Conservation (phyloP, 495 filamentous ascomycete genomes). For the Cudoniella acicularis region DNA sequence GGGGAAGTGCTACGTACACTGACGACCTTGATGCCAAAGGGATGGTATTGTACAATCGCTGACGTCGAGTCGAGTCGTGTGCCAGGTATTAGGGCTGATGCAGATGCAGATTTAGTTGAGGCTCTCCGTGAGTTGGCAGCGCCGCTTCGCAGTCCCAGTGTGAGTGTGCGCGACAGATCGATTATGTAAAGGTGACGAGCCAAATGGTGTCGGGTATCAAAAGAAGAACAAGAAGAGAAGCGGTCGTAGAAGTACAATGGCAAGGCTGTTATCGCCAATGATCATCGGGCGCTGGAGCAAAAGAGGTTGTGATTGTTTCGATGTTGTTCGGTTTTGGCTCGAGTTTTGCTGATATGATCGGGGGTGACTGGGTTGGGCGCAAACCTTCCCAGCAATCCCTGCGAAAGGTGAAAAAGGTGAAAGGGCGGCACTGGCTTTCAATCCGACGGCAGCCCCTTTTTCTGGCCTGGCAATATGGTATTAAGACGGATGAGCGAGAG, state of each 20-base stretch:
- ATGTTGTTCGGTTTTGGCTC: constrained; percentile 4
- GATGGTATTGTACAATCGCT: constrained; percentile 16
- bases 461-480: constrained; percentile 1
- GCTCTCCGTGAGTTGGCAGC: constrained; percentile 16
- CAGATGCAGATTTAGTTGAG: constrained; percentile 9
- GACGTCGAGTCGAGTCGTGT: constrained; percentile 7
- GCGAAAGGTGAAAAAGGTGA: not conserved
- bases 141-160: constrained; percentile 5
- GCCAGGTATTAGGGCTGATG: not conserved
- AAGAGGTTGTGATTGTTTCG: constrained; percentile 1
- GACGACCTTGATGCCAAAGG: constrained; percentile 3
- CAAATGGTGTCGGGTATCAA: constrained; percentile 22
- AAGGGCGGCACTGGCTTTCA: not conserved
- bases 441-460: not conserved
- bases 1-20: constrained; percentile 13
- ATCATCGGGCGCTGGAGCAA: not conserved
- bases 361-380: constrained; percentile 5
- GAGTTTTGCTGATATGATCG: constrained; percentile 11
- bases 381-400: constrained; percentile 7
- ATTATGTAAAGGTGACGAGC: not conserved
- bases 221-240: constrained; percentile 22
- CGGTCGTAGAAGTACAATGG: constrained; percentile 15
- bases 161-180: no score
- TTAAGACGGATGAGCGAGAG: no score
- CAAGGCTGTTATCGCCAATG: not conserved